Percentiles rank a stretch among this genome's conserved stretches.
These are phyloP conservation scores for Fraxinus albicans DNA, from an alignment of 305 asterid species.

Conservation along the genomic window DNA sequence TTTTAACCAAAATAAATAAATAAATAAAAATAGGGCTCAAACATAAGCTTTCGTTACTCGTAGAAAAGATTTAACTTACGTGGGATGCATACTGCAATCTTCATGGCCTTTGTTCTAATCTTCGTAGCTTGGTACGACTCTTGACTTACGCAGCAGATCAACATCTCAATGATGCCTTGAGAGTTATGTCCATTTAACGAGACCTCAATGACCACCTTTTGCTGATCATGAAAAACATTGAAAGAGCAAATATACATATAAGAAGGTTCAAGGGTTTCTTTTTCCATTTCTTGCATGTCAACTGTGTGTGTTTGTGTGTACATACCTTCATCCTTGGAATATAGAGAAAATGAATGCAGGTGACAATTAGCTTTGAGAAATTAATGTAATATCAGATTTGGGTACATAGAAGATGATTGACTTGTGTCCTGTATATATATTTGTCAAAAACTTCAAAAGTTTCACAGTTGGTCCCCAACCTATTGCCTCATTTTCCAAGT, in stretches of 20 bases:
- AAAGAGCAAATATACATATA: not conserved
- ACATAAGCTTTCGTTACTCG: too few species aligned
- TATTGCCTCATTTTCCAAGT: not conserved
- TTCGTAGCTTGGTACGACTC: not conserved
- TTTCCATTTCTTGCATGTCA: not conserved
- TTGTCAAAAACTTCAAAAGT: not conserved
- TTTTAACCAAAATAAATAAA: too few species aligned
- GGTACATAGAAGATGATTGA: not conserved
- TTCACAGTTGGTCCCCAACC: not conserved
- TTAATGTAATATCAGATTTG: not conserved
- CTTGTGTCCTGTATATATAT: not conserved
- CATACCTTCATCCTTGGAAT: not conserved
- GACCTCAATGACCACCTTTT: not conserved
- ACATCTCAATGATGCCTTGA: not conserved
- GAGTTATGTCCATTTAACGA: not conserved
- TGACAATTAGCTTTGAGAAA: not conserved
- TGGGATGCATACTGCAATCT: not conserved
- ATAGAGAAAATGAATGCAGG: not conserved
- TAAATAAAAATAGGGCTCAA: too few species aligned
- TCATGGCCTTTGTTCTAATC: not conserved
- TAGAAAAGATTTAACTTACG: not conserved
- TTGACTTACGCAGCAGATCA: not conserved
- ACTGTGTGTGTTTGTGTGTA: not conserved
- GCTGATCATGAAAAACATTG: not conserved
- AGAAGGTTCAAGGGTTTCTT: not conserved